These are phyloP conservation scores for Nidularia sp. DNA, from an alignment of 768 basidiomycete genomes.

Conservation along the genomic window DNA sequence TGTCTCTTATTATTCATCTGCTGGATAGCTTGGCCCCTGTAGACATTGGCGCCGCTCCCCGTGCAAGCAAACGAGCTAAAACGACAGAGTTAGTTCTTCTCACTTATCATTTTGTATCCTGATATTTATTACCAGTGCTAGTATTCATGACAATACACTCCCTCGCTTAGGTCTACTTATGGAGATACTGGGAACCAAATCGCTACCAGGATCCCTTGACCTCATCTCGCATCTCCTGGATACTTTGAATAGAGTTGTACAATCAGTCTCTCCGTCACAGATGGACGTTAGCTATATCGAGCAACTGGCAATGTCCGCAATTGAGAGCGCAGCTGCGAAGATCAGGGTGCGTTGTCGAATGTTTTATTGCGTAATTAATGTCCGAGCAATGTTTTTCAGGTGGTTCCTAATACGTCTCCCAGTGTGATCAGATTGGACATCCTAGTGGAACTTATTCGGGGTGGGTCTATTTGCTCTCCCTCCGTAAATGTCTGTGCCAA, in stretches of 20 bases:
- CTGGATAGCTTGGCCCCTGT: slow-evolving; percentile 46
- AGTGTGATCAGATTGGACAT: slow-evolving; percentile 75
- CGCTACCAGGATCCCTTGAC: slow-evolving; percentile 66
- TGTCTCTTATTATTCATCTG: slow-evolving; percentile 47
- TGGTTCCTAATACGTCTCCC: slow-evolving; percentile 27
- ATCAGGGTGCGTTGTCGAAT: slow-evolving; percentile 39
- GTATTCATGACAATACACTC: slow-evolving; percentile 33
- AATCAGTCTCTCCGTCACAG: slow-evolving; percentile 45
- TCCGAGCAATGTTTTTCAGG: slow-evolving; percentile 45
- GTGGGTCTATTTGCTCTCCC: slow-evolving; percentile 30
- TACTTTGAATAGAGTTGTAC: slow-evolving; percentile 61
- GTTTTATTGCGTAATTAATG: background rate
- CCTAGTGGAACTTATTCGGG: slow-evolving; percentile 81
- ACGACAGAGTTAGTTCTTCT: slow-evolving; percentile 42
- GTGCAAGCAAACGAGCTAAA: slow-evolving; percentile 56
- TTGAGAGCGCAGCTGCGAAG: slow-evolving; percentile 60
- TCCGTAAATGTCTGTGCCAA: background rate
- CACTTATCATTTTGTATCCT: background rate
- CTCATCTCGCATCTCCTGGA: slow-evolving; percentile 72
- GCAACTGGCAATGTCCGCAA: slow-evolving; percentile 80
- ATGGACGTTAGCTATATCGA: slow-evolving; percentile 76
- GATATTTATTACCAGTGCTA: slow-evolving; percentile 3
- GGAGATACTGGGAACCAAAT: slow-evolving; percentile 65
- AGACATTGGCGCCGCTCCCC: slow-evolving; percentile 33
- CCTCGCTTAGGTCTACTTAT: slow-evolving; percentile 53